Percentiles rank a stretch among this genome's conserved stretches.
These are phyloP conservation scores for Roridomyces roridus DNA, from an alignment of 768 basidiomycete genomes.

Conservation along the genomic window DNA sequence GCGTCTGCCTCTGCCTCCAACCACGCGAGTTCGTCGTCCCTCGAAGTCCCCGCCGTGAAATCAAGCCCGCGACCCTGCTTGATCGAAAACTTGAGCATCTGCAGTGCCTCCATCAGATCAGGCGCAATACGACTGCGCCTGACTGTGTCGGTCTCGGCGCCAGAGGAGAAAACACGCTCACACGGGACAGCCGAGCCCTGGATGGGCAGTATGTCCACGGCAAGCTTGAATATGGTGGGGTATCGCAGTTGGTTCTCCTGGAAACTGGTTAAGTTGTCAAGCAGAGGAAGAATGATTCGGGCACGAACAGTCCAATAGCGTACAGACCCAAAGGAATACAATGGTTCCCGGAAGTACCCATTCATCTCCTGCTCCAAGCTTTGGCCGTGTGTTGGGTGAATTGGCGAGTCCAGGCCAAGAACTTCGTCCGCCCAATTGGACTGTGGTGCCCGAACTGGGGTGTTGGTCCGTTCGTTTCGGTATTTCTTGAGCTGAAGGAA, in stretches of 20 bases:
- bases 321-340: conserved; percentile 1
- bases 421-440: conserved; percentile 4
- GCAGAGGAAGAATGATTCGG: not conserved
- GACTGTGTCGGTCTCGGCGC: conserved; percentile 5
- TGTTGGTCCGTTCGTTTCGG: not conserved
- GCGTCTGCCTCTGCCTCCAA: not conserved
- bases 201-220: not conserved
- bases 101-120: conserved; percentile 1
- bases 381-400: not conserved
- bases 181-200: conserved; percentile 6
- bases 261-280: not conserved
- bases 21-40: not conserved
- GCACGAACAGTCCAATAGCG: conserved; percentile 7
- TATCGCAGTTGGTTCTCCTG: conserved; percentile 13
- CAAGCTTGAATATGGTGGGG: conserved; percentile 5
- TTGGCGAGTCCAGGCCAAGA: conserved; percentile 6
- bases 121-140: not conserved
- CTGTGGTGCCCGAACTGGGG: not conserved
- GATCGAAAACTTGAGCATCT: conserved; percentile 9
- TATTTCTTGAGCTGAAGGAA: not conserved
- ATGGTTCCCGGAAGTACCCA: not conserved
- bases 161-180: conserved; percentile 8
- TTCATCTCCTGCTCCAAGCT: conserved; percentile 4
- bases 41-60: not conserved
- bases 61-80: not conserved